Base-by-base conservation (phyloP, 163 green algal genomes). In the Trebouxia gelatinosa region DNA sequence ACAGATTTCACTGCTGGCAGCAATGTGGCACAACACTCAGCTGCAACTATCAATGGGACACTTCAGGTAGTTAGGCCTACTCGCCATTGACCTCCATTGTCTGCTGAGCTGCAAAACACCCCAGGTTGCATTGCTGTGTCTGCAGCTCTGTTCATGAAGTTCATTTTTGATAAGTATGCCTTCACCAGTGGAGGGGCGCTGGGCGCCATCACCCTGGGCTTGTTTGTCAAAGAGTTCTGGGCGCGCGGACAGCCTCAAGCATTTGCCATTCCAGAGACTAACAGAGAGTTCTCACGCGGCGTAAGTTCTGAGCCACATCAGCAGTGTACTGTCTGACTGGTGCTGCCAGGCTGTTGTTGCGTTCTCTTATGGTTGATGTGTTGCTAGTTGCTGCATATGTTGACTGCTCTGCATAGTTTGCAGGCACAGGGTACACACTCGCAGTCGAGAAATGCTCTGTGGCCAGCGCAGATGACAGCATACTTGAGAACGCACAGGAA, bases 111-210 rank as follows among this genome's bases (percentile, higher is more conserved):
- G n/a, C n/a, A n/a, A n/a, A n/a, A n/a, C n/a, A n/a, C n/a, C n/a
- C n/a, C n/a, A n/a, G n/a, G n/a, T n/a, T n/a, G n/a, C n/a, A n/a
- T n/a, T n/a, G n/a, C n/a, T n/a, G n/a, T n/a, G n/a, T 23, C 9
- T 54, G 61, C 82, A 88, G 89, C 81, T 0, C 77, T 92, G 39
- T 67, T 89, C 37, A 78, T 92, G 74, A 94, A 94, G 81, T 94
- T 88, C 77, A 92, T 95, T 48, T 80, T 94, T 29, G 88, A 91
- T 54, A 83, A 87, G 54, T 93, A 80, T 29, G 72, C 85, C 71
- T 89, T 94, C 77, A 87, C 84, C 23, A 88, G 82, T 28, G 90
- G 86, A 1, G 91, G 91, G n/a, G 90, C 91, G 0, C 81, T 96
- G 46, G 91, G 79, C 0, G 71, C 87, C 0, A 80, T 96, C 0